A percentile compares a stretch with the other conserved stretches of the same genome.
These are phyloP conservation scores for Fusarium longipes DNA, from an alignment of 2,329 filamentous ascomycete genomes.

Conservation along the genomic window DNA sequence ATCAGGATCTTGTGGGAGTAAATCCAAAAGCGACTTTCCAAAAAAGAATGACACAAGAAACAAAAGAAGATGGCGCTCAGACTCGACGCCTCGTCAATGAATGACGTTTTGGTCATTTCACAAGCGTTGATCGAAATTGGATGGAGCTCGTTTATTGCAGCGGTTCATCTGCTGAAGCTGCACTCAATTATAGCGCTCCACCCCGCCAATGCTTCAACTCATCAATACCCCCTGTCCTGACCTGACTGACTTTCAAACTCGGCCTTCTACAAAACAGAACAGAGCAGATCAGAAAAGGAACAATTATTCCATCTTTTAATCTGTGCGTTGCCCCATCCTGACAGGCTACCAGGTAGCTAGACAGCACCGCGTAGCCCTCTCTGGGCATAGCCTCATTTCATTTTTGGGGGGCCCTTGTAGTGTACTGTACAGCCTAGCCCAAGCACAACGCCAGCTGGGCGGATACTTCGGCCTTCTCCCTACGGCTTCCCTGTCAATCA, in stretches of 20 bases:
- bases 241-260: neutral
- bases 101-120: slow-evolving; percentile 40
- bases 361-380: slow-evolving; percentile 20
- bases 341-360: slow-evolving; percentile 2
- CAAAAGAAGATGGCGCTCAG: slow-evolving; percentile 21
- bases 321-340: slow-evolving; percentile 31
- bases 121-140: slow-evolving; percentile 32
- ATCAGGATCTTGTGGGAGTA: slow-evolving; percentile 7
- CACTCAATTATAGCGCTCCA: slow-evolving; percentile 19
- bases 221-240: neutral
- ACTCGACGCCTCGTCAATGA: slow-evolving; percentile 34
- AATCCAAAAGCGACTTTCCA: slow-evolving; percentile 24
- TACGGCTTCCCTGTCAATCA: slow-evolving; percentile 39
- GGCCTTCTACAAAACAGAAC: neutral
- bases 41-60: slow-evolving; percentile 25
- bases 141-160: slow-evolving; percentile 14
- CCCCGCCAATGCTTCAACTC: slow-evolving; percentile 13
- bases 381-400: slow-evolving; percentile 33
- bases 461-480: slow-evolving; percentile 39
- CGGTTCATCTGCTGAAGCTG: slow-evolving; percentile 14
- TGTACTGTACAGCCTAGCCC: slow-evolving; percentile 8
- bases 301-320: slow-evolving; percentile 20
- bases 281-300: neutral
- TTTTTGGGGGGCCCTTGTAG: neutral
- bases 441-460: slow-evolving; percentile 19